A percentile compares a stretch with the other conserved stretches of the same genome.
These are phyloP conservation scores for Nannochloris sp. DNA, from an alignment of 139 green algal species.

Conservation along the genomic window DNA sequence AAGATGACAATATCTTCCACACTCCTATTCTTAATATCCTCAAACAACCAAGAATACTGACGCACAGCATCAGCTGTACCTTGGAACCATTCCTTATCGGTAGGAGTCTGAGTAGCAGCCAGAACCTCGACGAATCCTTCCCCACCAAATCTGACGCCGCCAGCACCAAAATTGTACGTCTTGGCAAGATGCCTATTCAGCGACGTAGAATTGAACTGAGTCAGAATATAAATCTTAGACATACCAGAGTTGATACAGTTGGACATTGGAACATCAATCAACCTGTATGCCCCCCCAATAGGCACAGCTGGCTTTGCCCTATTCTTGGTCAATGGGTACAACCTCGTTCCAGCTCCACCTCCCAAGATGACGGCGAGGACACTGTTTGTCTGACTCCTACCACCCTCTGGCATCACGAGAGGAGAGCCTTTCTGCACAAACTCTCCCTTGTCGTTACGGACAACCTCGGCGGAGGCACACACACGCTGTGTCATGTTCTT, in stretches of 20 bases:
- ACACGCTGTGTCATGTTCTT: not conserved
- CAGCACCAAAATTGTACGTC: constrained; percentile 94
- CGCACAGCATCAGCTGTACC: constrained; percentile 95
- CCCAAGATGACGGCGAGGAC: constrained; percentile 82
- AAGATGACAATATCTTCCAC: constrained; percentile 98
- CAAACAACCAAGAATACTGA: constrained; percentile 93
- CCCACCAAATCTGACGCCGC: constrained; percentile 69
- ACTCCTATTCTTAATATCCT: constrained; percentile 80
- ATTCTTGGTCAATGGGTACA: constrained; percentile 89
- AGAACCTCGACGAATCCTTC: constrained; percentile 93
- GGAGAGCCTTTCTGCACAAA: not conserved
- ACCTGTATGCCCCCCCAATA: constrained; percentile 94
- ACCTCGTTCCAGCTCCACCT: constrained; percentile 76
- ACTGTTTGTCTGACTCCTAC: constrained; percentile 18
- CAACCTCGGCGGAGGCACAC: not conserved
- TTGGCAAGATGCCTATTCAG: constrained; percentile 94
- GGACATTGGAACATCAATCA: constrained; percentile 98
- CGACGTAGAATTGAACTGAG: constrained; percentile 93
- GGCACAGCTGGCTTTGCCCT: constrained; percentile 92
- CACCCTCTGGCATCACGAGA: constrained; percentile 7
- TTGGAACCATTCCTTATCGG: constrained; percentile 73
- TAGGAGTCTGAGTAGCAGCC: constrained; percentile 78
- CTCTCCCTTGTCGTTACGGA: not conserved
- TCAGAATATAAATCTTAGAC: constrained; percentile 97
- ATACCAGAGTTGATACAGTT: constrained; percentile 99